Evolutionary conservation across 2,329 filamentous ascomycete species (phyloP).

Genomic region (Fusarium cyanostomum): DNA sequence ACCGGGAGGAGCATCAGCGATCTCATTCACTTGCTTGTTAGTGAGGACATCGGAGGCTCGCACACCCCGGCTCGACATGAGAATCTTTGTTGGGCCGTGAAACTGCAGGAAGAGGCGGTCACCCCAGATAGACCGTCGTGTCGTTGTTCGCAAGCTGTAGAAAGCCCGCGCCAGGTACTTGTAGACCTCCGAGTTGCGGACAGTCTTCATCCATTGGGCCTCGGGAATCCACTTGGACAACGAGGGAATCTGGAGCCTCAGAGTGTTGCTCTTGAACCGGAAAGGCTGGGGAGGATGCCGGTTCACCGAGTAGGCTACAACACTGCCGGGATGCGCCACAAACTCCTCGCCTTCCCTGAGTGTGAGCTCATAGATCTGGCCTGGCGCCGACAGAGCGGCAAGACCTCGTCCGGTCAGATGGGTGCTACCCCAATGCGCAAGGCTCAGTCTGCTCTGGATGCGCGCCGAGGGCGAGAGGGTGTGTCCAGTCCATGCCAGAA

Average conservation of each 20-base stretch:
- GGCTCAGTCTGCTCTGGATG: conserved; percentile 76
- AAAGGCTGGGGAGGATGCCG: conserved; percentile 81
- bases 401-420: conserved; percentile 88
- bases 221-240: conserved; percentile 72
- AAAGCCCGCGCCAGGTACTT: conserved; percentile 71
- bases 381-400: conserved; percentile 83
- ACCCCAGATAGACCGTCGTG: conserved; percentile 88
- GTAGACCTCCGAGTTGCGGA: conserved; percentile 79
- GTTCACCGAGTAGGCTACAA: conserved; percentile 87
- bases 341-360: conserved; percentile 88
- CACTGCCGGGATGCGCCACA: conserved; percentile 88
- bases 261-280: conserved; percentile 80
- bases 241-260: conserved; percentile 82
- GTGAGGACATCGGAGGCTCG: conserved; percentile 82
- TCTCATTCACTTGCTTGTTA: conserved; percentile 84
- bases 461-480: conserved; percentile 80
- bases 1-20: conserved; percentile 83
- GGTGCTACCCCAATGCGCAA: conserved; percentile 93
- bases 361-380: conserved; percentile 87
- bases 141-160: conserved; percentile 77
- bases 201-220: conserved; percentile 75
- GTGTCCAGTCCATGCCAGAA: conserved; percentile 97
- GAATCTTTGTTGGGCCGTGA: conserved; percentile 82
- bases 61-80: conserved; percentile 88
- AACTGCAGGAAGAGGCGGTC: conserved; percentile 93